A percentile compares a stretch with the other conserved stretches of the same genome.
phyloP scores from a whole-genome alignment of 2,329 filamentous ascomycete species.

The Aspergillus ruber region DNA sequence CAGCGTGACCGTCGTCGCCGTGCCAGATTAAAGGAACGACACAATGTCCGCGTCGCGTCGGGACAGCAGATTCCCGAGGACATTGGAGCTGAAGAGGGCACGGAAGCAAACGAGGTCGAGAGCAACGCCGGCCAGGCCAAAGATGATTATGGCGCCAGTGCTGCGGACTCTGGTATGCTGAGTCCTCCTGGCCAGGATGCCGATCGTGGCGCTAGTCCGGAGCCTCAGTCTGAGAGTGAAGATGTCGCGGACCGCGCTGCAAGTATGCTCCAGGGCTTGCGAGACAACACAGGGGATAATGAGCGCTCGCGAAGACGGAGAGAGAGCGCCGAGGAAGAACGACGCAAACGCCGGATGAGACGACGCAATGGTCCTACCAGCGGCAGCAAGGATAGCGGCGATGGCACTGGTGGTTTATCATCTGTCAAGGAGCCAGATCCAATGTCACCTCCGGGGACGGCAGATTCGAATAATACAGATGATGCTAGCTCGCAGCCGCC shows the following conservation, averaged over 20 bases:
- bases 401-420: slow-evolving; percentile 22
- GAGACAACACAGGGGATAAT: slow-evolving; percentile 53
- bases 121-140: slow-evolving; percentile 21
- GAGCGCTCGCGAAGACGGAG: slow-evolving; percentile 56
- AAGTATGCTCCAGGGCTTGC: slow-evolving; percentile 74
- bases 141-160: slow-evolving; percentile 35
- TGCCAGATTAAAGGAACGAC: slow-evolving; percentile 80
- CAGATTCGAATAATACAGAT: slow-evolving; percentile 16
- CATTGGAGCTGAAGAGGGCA: slow-evolving; percentile 50
- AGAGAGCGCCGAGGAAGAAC: slow-evolving; percentile 74
- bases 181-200: slow-evolving; percentile 43
- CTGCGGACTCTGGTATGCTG: slow-evolving; percentile 33
- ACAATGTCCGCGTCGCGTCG: slow-evolving; percentile 82
- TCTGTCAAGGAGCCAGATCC: slow-evolving; percentile 26
- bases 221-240: slow-evolving; percentile 48
- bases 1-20: slow-evolving; percentile 81
- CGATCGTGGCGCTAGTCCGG: slow-evolving; percentile 28
- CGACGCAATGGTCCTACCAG: slow-evolving; percentile 50
- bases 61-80: slow-evolving; percentile 80
- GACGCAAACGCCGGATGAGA: slow-evolving; percentile 60
- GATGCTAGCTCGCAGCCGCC: slow-evolving; percentile 16
- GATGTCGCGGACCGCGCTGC: slow-evolving; percentile 83
- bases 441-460: slow-evolving; percentile 18
- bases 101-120: slow-evolving; percentile 45
- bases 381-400: slow-evolving; percentile 32